Evolutionary conservation across 1,284 basidiomycete genomes (phyloP), one percentile per base, ranked within the genome.

Genomic region (Sanghuangporus weigelae): DNA sequence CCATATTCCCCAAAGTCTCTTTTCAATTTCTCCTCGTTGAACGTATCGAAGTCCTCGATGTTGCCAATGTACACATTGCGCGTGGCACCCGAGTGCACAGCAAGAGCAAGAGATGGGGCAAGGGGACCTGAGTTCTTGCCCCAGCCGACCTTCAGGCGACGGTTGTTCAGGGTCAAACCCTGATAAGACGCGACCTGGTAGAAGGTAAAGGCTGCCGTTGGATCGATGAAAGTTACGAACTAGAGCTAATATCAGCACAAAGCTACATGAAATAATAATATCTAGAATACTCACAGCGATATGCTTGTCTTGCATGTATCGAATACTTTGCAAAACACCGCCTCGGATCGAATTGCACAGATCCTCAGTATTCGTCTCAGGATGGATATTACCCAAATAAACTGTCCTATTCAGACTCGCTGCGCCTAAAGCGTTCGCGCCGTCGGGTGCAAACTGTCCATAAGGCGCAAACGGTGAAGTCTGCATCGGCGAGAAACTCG

Each of bases 21-120:
- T 75, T 90, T 90, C 60, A 97, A 81, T 73, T 88, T 88, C 68
- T 95, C 93, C 62, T 95, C 92, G 35, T 79, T 88, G 78, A 92
- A 95, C 35, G 83, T 78, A 67, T 95, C 93, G 72, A 95, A 95
- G 78, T 97, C 95, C 70, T 95, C 92, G 62, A 97, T 87, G 71
- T 91, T 91, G 31, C 95, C 95, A 64, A 97, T 87, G 75, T 97
- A 98, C 62, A 98, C 95, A 73, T 97, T 98, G 62, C 95, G 83
- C 19, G 93, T 96, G 1, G 95, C 93, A 26, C 95, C 95, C 0
- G 87, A 83, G 74, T 96, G 92, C 8, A 98, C 92, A 1, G 91
- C 89, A 63, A 95, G 83, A 49, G 92, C 92, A 54, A 95, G 81
- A 10, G 88, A 84, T 31, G 94, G 91, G 31, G 89, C 83, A 21